phyloP scores from a whole-genome alignment of 2,329 filamentous ascomycete genomes.

The Phoma herbarum region DNA sequence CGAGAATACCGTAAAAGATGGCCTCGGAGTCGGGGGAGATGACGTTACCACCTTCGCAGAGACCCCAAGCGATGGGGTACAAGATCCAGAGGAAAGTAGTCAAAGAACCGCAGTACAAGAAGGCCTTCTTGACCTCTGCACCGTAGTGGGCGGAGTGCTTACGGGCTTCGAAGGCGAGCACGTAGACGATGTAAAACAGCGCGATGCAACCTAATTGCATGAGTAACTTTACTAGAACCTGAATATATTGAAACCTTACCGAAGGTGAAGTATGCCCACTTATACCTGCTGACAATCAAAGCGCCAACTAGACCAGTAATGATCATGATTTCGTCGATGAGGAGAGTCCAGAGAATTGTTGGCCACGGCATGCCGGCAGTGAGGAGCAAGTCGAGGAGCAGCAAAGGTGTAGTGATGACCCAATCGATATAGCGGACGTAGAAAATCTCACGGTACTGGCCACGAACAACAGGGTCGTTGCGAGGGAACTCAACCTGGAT shows the following conservation, averaged over 20 bases:
- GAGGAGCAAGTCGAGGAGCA: slow-evolving; percentile 69
- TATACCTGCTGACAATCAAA: slow-evolving; percentile 68
- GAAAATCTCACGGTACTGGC: slow-evolving; percentile 69
- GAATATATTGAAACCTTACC: slow-evolving; percentile 32
- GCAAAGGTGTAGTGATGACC: slow-evolving; percentile 70
- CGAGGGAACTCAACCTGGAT: slow-evolving; percentile 69
- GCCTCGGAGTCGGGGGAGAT: slow-evolving; percentile 73
- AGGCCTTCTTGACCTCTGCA: slow-evolving; percentile 61
- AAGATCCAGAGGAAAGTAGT: slow-evolving; percentile 70
- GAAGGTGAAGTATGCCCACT: slow-evolving; percentile 73
- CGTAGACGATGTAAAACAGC: slow-evolving; percentile 68
- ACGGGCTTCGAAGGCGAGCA: slow-evolving; percentile 65
- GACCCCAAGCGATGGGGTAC: slow-evolving; percentile 69
- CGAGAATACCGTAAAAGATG: slow-evolving; percentile 73
- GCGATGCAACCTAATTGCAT: slow-evolving; percentile 47
- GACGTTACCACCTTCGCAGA: slow-evolving; percentile 70
- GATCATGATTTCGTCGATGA: slow-evolving; percentile 73
- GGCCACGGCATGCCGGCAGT: slow-evolving; percentile 72
- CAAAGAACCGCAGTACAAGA: slow-evolving; percentile 64
- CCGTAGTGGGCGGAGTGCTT: slow-evolving; percentile 65
- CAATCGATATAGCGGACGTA: slow-evolving; percentile 73
- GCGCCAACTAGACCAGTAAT: slow-evolving; percentile 73
- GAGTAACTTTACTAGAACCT: not conserved
- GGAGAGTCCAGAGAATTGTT: slow-evolving; percentile 68
- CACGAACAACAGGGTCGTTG: slow-evolving; percentile 55